Evolutionary conservation across 805 yeast species (phyloP).

Genomic region (Kregervanrija pseudodelftensis): DNA sequence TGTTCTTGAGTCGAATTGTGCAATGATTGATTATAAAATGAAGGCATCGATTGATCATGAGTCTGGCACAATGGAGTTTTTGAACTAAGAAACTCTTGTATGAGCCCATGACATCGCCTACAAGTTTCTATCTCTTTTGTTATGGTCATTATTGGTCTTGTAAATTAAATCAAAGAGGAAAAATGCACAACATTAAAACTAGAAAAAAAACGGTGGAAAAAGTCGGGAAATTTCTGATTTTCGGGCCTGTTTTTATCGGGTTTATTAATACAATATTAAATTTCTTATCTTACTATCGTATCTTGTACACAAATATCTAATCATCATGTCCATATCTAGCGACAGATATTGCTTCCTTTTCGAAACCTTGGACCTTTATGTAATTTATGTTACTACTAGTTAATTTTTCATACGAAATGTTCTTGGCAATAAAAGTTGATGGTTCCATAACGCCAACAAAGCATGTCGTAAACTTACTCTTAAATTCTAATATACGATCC

Average conservation of each 20-base stretch:
- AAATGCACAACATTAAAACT: too few species aligned
- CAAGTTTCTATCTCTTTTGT: too few species aligned
- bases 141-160: too few species aligned
- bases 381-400: slow-evolving; percentile 57
- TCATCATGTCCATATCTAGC: slow-evolving; percentile 65
- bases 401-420: slow-evolving; percentile 53
- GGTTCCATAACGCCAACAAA: slow-evolving; percentile 94
- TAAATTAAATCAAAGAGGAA: too few species aligned
- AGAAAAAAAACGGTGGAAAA: too few species aligned
- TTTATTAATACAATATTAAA: neutral
- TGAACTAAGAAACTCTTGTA: too few species aligned
- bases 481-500: slow-evolving; percentile 52
- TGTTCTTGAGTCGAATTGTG: slow-evolving; percentile 19
- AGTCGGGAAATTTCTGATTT: too few species aligned
- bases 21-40: neutral
- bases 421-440: slow-evolving; percentile 74
- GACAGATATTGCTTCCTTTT: slow-evolving; percentile 54
- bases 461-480: slow-evolving; percentile 52
- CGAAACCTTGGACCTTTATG: slow-evolving; percentile 77
- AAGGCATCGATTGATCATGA: neutral
- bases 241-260: too few species aligned
- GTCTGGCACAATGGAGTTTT: too few species aligned
- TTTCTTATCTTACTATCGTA: neutral
- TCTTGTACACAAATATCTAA: neutral
- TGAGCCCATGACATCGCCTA: too few species aligned